phyloP scores from a whole-genome alignment of 2,329 filamentous ascomycete species.

The Microdochium trichocladiopsis region DNA sequence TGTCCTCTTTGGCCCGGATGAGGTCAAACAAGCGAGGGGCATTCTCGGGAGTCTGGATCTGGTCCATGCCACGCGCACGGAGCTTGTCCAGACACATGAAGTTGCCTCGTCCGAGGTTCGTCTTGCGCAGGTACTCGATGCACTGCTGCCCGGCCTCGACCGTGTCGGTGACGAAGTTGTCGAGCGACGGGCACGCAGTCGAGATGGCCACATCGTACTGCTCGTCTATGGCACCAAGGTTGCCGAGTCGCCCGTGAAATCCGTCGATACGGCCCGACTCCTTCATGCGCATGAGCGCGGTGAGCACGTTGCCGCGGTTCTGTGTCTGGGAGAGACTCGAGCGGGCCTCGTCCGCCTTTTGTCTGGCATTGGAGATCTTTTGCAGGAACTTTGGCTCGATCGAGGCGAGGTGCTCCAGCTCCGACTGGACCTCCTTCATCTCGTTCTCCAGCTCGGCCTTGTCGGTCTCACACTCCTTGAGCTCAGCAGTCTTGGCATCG shows the following conservation, averaged over 20 bases:
- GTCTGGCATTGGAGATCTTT: conserved; percentile 81
- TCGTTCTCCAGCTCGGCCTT: conserved; percentile 70
- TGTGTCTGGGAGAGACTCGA: conserved; percentile 86
- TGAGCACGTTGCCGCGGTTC: conserved; percentile 86
- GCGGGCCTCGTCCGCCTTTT: conserved; percentile 93
- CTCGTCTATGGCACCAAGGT: conserved; percentile 86
- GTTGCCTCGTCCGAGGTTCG: conserved; percentile 91
- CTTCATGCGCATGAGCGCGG: conserved; percentile 86
- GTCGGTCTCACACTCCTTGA: conserved; percentile 68
- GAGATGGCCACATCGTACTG: conserved; percentile 98
- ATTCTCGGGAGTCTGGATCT: conserved; percentile 83
- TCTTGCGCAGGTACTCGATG: conserved; percentile 95
- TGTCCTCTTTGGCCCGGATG: conserved; percentile 80
- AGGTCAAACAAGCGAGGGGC: conserved; percentile 91
- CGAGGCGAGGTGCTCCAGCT: conserved; percentile 63
- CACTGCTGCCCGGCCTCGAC: conserved; percentile 96
- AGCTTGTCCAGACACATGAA: conserved; percentile 94
- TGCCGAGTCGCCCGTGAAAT: conserved; percentile 91
- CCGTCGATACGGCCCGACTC: conserved; percentile 96
- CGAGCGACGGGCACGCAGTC: conserved; percentile 82
- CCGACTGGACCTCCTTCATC: conserved; percentile 60
- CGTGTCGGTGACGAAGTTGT: conserved; percentile 95
- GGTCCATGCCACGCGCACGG: conserved; percentile 66
- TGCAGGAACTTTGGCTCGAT: conserved; percentile 78
- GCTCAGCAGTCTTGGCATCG: conserved; percentile 62